Base-by-base conservation (phyloP, 495 filamentous ascomycete species). In the Aspergillus homomorphus region DNA sequence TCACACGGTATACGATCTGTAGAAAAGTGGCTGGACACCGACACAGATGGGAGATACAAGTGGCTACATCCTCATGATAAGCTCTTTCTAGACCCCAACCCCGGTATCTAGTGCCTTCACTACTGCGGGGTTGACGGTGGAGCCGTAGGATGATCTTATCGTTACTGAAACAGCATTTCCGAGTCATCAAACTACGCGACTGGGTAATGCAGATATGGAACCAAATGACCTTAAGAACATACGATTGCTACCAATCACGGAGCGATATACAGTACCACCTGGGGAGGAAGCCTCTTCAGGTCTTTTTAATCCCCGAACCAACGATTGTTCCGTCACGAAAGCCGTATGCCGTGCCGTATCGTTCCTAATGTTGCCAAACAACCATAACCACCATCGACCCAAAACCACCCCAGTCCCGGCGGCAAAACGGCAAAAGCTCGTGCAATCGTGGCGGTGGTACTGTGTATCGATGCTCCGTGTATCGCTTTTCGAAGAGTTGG, bases 401-500 rank as follows among this genome's bases (percentile, higher is more conserved):
- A 62, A 59, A 44, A 56, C 64, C 59, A 57, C 61, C 41, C 60
- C 53, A 61, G 61, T 58, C 26, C 55, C 50, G 49, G 57, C 19
- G 50, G 53, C 53, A 51, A 6, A 46, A 42, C 48, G 53, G 51
- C 57, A 68, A 6, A 50, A 42, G 54, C 60, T 60, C 49, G 53
- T 49, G 58, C 55, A 69, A 63, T 66, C 62, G 60, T 67, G 65
- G 54, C 56, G 62, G 24, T 24, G 22, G 48, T 28, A 66, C 57
- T 71, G 53, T 41, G 51, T 53, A 52, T 57, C 51, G 49, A n/a
- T 58, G 51, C 22, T 38, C 50, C 33, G 33, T 2, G 10, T 38
- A 10, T 38, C 7, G 6, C 12, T 38, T 38, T 38, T 5, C 10
- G 33, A 38, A 38, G 9, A 14, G 5, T 38, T 45, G 51, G 51